Conservation (phyloP, 169 alveolate genomes). For the Amoebophrya sp. region DNA sequence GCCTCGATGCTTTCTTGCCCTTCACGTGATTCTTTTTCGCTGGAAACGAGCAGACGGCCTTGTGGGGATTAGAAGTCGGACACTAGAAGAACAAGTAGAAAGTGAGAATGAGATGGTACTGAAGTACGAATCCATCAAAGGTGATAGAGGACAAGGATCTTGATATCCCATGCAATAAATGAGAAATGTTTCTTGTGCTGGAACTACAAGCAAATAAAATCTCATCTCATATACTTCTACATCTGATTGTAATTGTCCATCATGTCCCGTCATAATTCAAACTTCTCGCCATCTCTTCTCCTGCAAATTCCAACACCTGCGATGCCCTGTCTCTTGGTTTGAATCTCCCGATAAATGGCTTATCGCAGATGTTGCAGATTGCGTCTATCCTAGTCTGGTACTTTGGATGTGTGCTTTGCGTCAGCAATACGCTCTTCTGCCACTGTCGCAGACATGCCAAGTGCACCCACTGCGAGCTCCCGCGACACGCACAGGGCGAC, state of each 20-base stretch:
- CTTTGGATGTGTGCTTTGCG: slow-evolving; percentile 41
- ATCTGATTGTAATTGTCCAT: no score
- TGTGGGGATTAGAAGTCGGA: no score
- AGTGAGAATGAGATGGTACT: no score
- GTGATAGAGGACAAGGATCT: no score
- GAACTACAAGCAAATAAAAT: no score
- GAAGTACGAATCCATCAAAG: no score
- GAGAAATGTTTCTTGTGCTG: no score
- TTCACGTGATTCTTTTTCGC: not conserved
- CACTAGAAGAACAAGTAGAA: no score
- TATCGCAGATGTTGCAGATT: slow-evolving; percentile 39
- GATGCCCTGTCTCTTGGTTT: slow-evolving; percentile 34
- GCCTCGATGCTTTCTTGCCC: not conserved
- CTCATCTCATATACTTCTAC: no score
- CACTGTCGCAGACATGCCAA: slow-evolving; percentile 43
- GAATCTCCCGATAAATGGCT: slow-evolving; percentile 38
- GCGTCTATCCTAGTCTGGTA: slow-evolving; percentile 42
- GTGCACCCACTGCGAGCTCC: slow-evolving; percentile 44
- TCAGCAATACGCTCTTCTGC: slow-evolving; percentile 42
- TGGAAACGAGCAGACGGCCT: not conserved
- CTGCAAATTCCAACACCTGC: slow-evolving; percentile 1
- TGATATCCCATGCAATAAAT: no score
- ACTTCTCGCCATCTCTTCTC: not conserved
- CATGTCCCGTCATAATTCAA: no score
- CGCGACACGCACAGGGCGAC: slow-evolving; percentile 41